Evolutionary conservation across 768 basidiomycete genomes (phyloP).

Genomic region (Trametes elegans): DNA sequence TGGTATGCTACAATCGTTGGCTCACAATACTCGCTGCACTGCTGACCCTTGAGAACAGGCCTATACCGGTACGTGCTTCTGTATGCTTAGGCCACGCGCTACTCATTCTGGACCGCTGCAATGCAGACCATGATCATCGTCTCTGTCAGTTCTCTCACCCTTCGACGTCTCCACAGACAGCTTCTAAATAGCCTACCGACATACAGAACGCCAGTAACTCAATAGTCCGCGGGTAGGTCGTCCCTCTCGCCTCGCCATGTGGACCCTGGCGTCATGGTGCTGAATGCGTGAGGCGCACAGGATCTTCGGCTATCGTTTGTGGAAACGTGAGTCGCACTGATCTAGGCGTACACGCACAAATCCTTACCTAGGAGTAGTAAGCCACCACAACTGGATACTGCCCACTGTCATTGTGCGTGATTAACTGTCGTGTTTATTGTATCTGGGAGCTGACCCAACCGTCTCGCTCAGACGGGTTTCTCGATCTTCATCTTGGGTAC

Average conservation of each 20-base stretch:
- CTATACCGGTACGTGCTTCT: neutral
- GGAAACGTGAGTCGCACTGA: slow-evolving; percentile 14
- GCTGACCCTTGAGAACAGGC: neutral
- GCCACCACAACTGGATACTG: neutral
- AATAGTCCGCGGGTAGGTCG: slow-evolving; percentile 18
- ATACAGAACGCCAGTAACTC: slow-evolving; percentile 18
- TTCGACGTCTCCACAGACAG: no score
- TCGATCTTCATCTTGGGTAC: slow-evolving; percentile 5
- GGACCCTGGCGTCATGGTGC: neutral
- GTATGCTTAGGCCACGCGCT: neutral
- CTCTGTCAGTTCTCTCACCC: neutral
- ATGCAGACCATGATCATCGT: slow-evolving; percentile 9
- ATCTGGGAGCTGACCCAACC: no score
- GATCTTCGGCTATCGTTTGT: slow-evolving; percentile 18
- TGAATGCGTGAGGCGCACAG: no score
- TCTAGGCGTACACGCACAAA: no score
- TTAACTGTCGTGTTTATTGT: neutral
- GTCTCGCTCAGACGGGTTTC: neutral
- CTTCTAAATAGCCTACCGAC: neutral
- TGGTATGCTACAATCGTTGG: neutral
- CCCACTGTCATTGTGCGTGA: slow-evolving; percentile 9
- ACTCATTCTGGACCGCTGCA: neutral
- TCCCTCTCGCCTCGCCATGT: neutral
- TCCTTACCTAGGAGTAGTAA: no score
- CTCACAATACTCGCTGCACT: neutral